Conservation (phyloP, 2,329 filamentous ascomycete species). For the Epichloe typhina region DNA sequence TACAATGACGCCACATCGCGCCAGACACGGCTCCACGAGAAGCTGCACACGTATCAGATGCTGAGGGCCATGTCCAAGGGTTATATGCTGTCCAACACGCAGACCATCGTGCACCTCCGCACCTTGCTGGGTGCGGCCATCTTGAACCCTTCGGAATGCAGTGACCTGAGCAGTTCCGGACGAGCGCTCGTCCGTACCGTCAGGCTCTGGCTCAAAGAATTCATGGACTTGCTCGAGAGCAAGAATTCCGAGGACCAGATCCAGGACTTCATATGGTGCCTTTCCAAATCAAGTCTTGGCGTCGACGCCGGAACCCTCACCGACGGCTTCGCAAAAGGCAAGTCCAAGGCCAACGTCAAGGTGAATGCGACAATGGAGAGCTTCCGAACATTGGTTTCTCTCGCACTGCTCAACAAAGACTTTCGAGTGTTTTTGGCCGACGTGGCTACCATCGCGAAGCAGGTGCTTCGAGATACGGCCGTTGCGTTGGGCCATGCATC, state of each 20-base stretch:
- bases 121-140: slow-evolving; percentile 66
- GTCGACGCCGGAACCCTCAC: slow-evolving; percentile 19
- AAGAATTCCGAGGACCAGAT: slow-evolving; percentile 81
- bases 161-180: slow-evolving; percentile 64
- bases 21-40: slow-evolving; percentile 69
- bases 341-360: slow-evolving; percentile 19
- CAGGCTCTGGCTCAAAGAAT: slow-evolving; percentile 61
- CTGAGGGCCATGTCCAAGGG: slow-evolving; percentile 66
- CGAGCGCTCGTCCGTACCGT: slow-evolving; percentile 57
- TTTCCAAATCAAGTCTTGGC: slow-evolving; percentile 55
- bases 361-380: slow-evolving; percentile 51
- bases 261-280: slow-evolving; percentile 82
- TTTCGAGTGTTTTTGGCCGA: slow-evolving; percentile 81
- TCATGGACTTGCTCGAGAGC: slow-evolving; percentile 68
- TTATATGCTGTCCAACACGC: slow-evolving; percentile 86
- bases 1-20: slow-evolving; percentile 71
- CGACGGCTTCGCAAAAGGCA: slow-evolving; percentile 15
- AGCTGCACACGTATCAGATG: slow-evolving; percentile 91
- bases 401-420: slow-evolving; percentile 82
- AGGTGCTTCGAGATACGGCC: slow-evolving; percentile 79
- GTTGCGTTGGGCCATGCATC: slow-evolving; percentile 66
- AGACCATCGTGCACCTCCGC: slow-evolving; percentile 65
- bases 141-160: slow-evolving; percentile 52
- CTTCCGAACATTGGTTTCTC: slow-evolving; percentile 65
- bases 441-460: slow-evolving; percentile 61